Percentiles rank a stretch among this genome's conserved stretches.
Conservation (phyloP, 257 asterid genomes). For the Solanum acaule region DNA sequence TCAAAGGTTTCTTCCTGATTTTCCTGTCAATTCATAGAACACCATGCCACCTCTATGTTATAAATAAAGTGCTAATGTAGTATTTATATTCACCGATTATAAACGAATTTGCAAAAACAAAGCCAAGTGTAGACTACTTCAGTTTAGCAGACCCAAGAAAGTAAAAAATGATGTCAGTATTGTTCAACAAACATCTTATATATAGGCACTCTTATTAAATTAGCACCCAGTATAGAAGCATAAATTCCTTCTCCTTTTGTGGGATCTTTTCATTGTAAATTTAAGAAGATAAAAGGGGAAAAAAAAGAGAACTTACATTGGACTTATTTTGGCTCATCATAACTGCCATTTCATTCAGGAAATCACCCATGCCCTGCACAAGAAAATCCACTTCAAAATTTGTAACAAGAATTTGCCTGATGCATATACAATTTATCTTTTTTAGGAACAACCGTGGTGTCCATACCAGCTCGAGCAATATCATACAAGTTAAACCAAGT, state of each 20-base stretch:
- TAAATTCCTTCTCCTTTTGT: not conserved
- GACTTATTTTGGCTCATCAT: constrained; percentile 66
- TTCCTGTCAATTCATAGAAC: constrained; percentile 39
- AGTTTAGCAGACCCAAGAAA: not conserved
- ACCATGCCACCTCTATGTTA: not conserved
- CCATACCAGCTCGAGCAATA: not conserved
- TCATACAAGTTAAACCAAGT: not conserved
- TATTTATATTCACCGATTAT: no score
- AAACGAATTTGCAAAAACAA: not conserved
- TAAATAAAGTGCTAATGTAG: not conserved
- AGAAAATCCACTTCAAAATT: not conserved
- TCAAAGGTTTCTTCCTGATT: constrained; percentile 46
- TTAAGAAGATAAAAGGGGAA: not conserved
- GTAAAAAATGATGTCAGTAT: not conserved
- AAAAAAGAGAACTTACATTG: constrained; percentile 32
- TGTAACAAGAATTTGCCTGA: not conserved
- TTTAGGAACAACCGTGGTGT: not conserved
- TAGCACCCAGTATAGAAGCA: not conserved
- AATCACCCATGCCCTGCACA: constrained; percentile 90
- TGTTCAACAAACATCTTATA: not conserved
- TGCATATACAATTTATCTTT: not conserved
- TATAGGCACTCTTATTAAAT: not conserved
- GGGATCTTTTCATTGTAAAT: not conserved
- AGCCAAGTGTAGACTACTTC: not conserved
- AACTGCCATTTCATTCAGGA: constrained; percentile 70